A percentile compares a stretch with the other conserved stretches of the same genome.
phyloP scores from a whole-genome alignment of 2,329 filamentous ascomycete species.

The Aspergillus pseudoviridinutans region DNA sequence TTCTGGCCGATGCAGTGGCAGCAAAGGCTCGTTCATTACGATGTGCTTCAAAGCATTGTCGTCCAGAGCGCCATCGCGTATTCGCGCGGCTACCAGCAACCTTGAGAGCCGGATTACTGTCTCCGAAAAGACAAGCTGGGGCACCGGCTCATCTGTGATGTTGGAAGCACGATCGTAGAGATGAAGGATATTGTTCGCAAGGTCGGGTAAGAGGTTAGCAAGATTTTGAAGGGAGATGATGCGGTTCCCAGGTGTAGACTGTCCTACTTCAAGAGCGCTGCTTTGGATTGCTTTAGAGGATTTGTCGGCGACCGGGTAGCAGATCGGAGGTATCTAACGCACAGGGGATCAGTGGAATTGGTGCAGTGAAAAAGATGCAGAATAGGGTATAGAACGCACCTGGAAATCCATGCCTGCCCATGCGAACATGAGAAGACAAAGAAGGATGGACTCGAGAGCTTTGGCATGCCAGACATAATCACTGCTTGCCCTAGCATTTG shows the following conservation, averaged over 20 bases:
- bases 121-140: conserved; percentile 54
- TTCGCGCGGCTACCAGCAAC: conserved; percentile 49
- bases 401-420: conserved; percentile 80
- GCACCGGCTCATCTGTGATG: conserved; percentile 51
- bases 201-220: conserved; percentile 52
- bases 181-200: conserved; percentile 54
- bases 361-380: background rate
- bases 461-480: conserved; percentile 99
- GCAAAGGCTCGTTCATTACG: conserved; percentile 48
- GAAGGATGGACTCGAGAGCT: conserved; percentile 79
- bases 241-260: conserved; percentile 46
- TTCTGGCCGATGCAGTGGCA: conserved; percentile 30
- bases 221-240: conserved; percentile 47
- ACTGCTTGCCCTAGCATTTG: conserved; percentile 70
- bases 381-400: conserved; percentile 19
- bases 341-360: conserved; percentile 7
- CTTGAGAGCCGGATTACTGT: conserved; percentile 54
- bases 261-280: conserved; percentile 38
- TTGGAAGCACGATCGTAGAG: conserved; percentile 52
- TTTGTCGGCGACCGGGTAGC: conserved; percentile 50
- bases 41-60: conserved; percentile 55
- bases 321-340: conserved; percentile 50
- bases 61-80: conserved; percentile 49
- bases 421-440: conserved; percentile 76
- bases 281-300: conserved; percentile 42